A percentile compares a stretch with the other conserved stretches of the same genome.
Evolutionary conservation across 371 early-diverging fungal species (phyloP).

Genomic region (Mortierella sp.): DNA sequence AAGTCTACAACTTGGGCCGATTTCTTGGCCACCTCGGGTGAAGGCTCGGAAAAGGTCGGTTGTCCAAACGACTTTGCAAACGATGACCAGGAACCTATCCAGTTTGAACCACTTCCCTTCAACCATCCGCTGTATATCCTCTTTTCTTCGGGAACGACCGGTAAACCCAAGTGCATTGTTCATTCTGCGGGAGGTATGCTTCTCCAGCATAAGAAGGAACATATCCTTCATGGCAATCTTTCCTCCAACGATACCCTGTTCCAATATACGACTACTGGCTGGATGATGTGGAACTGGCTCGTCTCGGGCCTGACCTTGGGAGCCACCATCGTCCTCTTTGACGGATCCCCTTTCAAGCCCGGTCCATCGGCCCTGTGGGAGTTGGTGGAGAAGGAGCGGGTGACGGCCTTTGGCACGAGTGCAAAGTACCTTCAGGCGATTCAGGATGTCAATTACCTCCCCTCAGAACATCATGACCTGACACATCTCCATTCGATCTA

Average conservation of each 20-base stretch:
- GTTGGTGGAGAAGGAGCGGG: conserved; percentile 76
- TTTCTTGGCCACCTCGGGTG: conserved; percentile 56
- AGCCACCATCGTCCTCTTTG: conserved; percentile 88
- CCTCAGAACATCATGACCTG: conserved; percentile 63
- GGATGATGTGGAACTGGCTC: conserved; percentile 99
- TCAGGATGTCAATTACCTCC: conserved; percentile 73
- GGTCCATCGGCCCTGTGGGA: conserved; percentile 81
- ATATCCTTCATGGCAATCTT: conserved; percentile 87
- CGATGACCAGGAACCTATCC: conserved; percentile 49
- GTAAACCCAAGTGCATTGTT: conserved; percentile 98
- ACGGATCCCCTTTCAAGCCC: conserved; percentile 96
- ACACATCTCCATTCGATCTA: conserved; percentile 80
- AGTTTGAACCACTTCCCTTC: conserved; percentile 89
- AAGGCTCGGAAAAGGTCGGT: conserved; percentile 8
- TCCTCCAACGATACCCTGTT: conserved; percentile 82
- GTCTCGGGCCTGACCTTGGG: conserved; percentile 84
- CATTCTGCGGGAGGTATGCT: conserved; percentile 95
- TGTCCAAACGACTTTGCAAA: conserved; percentile 8
- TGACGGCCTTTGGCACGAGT: conserved; percentile 94
- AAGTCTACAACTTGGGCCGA: conserved; percentile 60
- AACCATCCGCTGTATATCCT: conserved; percentile 96
- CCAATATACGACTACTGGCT: conserved; percentile 96
- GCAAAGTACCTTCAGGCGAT: conserved; percentile 96
- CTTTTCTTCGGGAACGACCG: conserved; percentile 98
- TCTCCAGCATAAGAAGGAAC: conserved; percentile 95